phyloP scores from a whole-genome alignment of 495 filamentous ascomycete species.

The Antarctomyces pellizariae region DNA sequence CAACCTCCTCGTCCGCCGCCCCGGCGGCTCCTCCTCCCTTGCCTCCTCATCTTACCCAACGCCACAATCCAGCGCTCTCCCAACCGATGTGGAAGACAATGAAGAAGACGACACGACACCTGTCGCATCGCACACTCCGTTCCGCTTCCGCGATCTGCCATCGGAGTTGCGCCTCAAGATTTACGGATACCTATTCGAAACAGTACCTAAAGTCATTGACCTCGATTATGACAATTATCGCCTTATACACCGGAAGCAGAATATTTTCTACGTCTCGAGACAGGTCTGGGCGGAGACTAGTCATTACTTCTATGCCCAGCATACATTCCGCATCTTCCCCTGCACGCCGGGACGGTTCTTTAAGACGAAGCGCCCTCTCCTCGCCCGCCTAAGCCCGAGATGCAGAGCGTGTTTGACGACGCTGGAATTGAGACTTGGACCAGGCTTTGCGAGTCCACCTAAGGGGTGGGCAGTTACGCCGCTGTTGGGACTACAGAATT shows the following conservation, averaged over 20 bases:
- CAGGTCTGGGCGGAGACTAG: constrained; percentile 50
- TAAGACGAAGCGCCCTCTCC: constrained; percentile 35
- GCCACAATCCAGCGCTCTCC: constrained; percentile 17
- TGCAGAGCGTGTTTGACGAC: constrained; percentile 43
- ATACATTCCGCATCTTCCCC: constrained; percentile 59
- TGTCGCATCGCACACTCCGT: constrained; percentile 17
- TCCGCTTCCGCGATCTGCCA: constrained; percentile 57
- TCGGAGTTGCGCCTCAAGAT: constrained; percentile 52
- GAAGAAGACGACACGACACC: constrained; percentile 12
- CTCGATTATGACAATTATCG: constrained; percentile 44
- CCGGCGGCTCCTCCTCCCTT: constrained; percentile 1
- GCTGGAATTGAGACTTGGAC: constrained; percentile 57
- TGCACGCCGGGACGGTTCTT: constrained; percentile 42
- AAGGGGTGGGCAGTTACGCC: constrained; percentile 45
- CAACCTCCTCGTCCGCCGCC: neutral
- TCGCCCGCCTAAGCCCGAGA: constrained; percentile 37
- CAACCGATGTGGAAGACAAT: constrained; percentile 19
- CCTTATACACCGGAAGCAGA: constrained; percentile 21
- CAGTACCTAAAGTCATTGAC: constrained; percentile 34
- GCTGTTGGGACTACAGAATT: constrained; percentile 39
- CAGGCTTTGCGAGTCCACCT: constrained; percentile 58
- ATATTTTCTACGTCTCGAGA: constrained; percentile 27
- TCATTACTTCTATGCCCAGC: constrained; percentile 47
- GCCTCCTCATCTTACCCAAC: constrained; percentile 2
- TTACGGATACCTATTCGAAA: constrained; percentile 36